Conservation (phyloP, 139 green algal genomes). For the Edaphochlamys debaryana region DNA sequence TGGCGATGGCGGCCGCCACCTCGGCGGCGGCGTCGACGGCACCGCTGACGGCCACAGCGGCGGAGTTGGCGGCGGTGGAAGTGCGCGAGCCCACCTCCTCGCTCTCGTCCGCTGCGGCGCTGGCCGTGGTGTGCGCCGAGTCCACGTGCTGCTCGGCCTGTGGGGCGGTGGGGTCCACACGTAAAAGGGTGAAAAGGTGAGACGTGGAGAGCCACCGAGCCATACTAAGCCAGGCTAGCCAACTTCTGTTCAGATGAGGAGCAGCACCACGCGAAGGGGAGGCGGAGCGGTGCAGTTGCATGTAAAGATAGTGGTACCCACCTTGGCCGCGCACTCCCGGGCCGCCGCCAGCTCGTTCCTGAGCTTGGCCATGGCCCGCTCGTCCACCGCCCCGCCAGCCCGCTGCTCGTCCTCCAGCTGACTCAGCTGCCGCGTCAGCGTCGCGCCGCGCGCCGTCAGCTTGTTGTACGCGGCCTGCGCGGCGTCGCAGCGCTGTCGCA, state of each 20-base stretch:
- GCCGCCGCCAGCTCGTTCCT: constrained; percentile 8
- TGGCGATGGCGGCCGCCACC: not conserved
- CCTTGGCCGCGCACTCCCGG: constrained; percentile 16
- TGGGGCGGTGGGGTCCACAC: no score
- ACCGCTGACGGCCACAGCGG: no score
- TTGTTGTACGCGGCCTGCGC: not conserved
- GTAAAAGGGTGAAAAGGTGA: no score
- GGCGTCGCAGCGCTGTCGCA: not conserved
- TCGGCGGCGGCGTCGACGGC: not conserved
- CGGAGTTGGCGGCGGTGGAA: not conserved
- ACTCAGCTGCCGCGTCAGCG: constrained; percentile 9
- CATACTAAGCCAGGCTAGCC: no score
- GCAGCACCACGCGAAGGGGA: no score
- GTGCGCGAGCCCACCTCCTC: not conserved
- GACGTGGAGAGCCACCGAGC: no score
- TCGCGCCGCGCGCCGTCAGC: not conserved
- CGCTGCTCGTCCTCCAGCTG: not conserved
- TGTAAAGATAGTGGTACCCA: no score
- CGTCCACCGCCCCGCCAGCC: not conserved
- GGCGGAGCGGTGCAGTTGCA: no score
- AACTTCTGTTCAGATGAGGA: no score
- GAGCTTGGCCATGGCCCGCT: not conserved
- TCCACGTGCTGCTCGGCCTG: not conserved
- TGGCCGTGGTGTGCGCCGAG: not conserved
- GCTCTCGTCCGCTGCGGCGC: not conserved